Evolutionary conservation across 2,329 filamentous ascomycete genomes (phyloP), one percentile per base, ranked within the genome.

Genomic region (Diaporthe citri): DNA sequence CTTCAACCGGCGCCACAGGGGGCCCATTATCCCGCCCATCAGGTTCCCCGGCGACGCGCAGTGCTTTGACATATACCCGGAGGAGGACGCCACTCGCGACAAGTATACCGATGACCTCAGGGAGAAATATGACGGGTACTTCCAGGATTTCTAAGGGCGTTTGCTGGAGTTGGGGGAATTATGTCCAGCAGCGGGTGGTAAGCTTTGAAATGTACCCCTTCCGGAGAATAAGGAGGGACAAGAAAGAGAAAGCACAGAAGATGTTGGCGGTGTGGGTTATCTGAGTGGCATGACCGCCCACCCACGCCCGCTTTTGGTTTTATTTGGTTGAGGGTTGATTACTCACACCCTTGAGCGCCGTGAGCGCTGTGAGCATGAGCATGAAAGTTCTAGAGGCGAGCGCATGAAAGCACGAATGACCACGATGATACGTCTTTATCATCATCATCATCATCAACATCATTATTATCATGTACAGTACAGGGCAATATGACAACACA

Each of bases 1-100:
- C 34, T 90, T 92, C 79, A 86, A 90, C 75, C 90, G 92, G 71
- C 89, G 90, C 77, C 86, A 90, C 69, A 86, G 88, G 66, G 94
- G 93, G 0, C 94, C 94, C 6, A 95, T 96, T 78, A 88, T 94
- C 70, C 94, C 94, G n/a, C 92, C 93, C 72, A 86, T 96, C 41
- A 87, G 92, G 34, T 93, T 91, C 67, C 89, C 92, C 0, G 93
- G 93, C 43, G 94, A 96, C 80, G 92, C 94, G 25, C 89, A 94
- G 80, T 96, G 95, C 82, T 97, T 96, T 80, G 94, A 96, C 80
- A 88, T 92, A 56, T 97, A 96, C 79, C 93, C 94, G n/a, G 93
- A 95, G 75, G 93, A 95, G 80, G 91, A 93, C 75, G 90, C 87
- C 72, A 88, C 88, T 64, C 86, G 89, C 73, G 92, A 93, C 52